Base-by-base conservation (phyloP, 2,329 filamentous ascomycete species). In the Exophiala sideris region DNA sequence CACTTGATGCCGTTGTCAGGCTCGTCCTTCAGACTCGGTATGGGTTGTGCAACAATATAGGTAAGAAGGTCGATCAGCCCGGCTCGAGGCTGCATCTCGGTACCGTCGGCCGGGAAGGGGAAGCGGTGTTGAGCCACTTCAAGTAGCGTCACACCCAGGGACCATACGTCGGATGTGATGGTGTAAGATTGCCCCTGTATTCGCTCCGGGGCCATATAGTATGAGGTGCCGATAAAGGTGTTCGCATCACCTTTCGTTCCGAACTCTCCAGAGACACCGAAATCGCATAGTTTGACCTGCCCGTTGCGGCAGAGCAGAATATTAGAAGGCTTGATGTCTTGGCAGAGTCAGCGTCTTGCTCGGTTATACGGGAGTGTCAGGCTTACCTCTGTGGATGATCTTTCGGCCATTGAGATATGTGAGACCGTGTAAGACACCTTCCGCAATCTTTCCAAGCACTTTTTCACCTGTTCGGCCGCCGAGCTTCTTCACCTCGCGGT, bases 71-170 rank as follows among this genome's bases (percentile, higher is more conserved):
- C 94, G 64, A 99, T 97, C 58, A 97, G 76, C 8, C 91, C 91
- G 36, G 94, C 92, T 57, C 88, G 84, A 12, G 92, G 92, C 69
- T 96, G 91, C 85, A 94, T 91, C 72, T 96, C 91, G 4, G 91
- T 95, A 49, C 92, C 92, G 67, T 97, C 94, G 6, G 92, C 92
- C 2, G 92, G 92, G 81, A 99, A 99, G 1, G 94, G 94, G 77
- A 99, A 99, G 50, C 94, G 86, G 72, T 99, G 91, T 70, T 99
- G 94, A 36, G 94, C 94, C n/a, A 99, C 94, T 76, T 99, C 94
- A n/a, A 99, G 84, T 46, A 99, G 75, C 1, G 94, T 97, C 50
- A 99, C 94, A 60, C 94, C 94, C 6, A 96, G 86, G 39, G 91
- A 96, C 94, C 94, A 99, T 52, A 99, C 94, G 65, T 99, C 94